These are phyloP conservation scores for Pascua guehoae DNA, from an alignment of 1,284 basidiomycete genomes.

Conservation along the genomic window DNA sequence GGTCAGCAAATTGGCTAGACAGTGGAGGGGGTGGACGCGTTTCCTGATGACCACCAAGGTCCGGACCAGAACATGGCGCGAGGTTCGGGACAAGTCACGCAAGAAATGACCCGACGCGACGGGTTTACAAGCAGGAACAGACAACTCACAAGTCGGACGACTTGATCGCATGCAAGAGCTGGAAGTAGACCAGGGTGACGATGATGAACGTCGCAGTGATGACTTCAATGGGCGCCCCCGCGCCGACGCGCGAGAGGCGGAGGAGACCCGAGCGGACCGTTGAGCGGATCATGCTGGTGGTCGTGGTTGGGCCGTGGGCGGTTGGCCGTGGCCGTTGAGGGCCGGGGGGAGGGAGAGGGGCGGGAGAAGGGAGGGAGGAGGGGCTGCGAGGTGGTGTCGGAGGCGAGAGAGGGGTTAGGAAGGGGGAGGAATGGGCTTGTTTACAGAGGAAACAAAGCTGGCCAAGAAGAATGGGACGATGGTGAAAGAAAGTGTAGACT, in stretches of 20 bases:
- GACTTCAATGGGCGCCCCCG: constrained; percentile 63
- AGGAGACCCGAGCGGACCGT: constrained; percentile 37
- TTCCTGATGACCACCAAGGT: neutral
- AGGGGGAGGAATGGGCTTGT: too few species aligned
- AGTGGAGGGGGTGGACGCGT: neutral
- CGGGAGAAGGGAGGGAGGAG: constrained; percentile 9
- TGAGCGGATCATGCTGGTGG: constrained; percentile 7
- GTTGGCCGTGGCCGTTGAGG: neutral
- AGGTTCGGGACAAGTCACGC: neutral
- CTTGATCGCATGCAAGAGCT: constrained; percentile 79
- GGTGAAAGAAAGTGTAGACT: too few species aligned
- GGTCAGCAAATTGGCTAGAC: neutral
- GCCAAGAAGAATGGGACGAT: too few species aligned
- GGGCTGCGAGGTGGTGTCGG: too few species aligned
- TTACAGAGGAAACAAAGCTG: too few species aligned
- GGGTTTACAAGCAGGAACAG: neutral
- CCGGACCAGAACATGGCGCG: neutral
- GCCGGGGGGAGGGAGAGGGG: neutral
- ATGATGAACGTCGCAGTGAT: constrained; percentile 82
- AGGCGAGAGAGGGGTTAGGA: too few species aligned
- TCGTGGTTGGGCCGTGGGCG: neutral
- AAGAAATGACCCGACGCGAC: neutral
- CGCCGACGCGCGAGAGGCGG: constrained; percentile 46
- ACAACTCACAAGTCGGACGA: constrained; percentile 51
- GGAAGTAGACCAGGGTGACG: constrained; percentile 87